Evolutionary conservation across 177 flowering plant species (phyloP).

Genomic region (Vitis hybrid): DNA sequence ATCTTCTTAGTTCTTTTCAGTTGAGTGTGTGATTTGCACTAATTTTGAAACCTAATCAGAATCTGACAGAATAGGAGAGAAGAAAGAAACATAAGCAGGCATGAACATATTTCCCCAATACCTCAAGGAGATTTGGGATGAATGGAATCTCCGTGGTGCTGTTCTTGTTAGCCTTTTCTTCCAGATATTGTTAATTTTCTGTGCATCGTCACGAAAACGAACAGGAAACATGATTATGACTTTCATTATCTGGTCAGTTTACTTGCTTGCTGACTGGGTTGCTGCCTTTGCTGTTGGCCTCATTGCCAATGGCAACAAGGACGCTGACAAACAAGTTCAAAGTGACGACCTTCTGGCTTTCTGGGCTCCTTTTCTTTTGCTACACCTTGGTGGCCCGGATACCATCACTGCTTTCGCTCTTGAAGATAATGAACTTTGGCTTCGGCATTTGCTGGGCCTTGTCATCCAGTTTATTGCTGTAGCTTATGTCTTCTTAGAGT

Average conservation of each 20-base stretch:
- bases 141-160: slow-evolving; percentile 14
- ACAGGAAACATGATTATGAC: not conserved
- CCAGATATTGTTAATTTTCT: slow-evolving; percentile 9
- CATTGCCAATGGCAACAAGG: no score
- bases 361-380: no score
- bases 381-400: no score
- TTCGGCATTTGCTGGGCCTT: no score
- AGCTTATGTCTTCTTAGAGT: no score
- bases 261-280: slow-evolving; percentile 21
- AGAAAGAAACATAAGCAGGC: not conserved
- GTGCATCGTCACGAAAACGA: slow-evolving; percentile 12
- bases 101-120: not conserved
- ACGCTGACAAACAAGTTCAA: no score
- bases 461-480: no score
- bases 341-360: no score
- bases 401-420: no score
- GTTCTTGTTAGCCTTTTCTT: slow-evolving; percentile 16
- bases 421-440: no score
- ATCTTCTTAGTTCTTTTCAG: not conserved
- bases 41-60: not conserved
- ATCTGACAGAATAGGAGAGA: not conserved
- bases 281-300: slow-evolving; percentile 13
- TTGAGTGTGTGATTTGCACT: not conserved
- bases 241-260: slow-evolving; percentile 16
- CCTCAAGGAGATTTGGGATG: slow-evolving; percentile 8